Conservation (phyloP, 129 eudicot genomes). For the Helianthus tuberosus region DNA sequence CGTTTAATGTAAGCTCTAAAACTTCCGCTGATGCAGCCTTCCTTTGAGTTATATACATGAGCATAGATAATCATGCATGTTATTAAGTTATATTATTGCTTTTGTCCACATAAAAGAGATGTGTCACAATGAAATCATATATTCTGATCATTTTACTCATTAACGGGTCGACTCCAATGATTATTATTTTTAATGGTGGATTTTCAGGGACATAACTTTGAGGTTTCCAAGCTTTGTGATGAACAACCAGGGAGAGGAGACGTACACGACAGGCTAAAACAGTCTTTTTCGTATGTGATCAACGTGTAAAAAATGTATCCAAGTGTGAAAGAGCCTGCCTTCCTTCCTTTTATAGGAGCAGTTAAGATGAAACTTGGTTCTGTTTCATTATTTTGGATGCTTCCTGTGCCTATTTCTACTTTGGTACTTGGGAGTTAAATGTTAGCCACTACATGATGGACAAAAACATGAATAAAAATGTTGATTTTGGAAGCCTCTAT, state of each 20-base stretch:
- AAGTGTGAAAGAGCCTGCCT: background rate
- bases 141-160: background rate
- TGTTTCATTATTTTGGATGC: constrained; percentile 8
- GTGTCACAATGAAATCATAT: background rate
- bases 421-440: constrained; percentile 3
- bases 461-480: background rate
- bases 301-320: constrained; percentile 1
- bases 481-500: constrained; percentile 15
- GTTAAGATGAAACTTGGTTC: constrained; percentile 15
- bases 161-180: too few relatives aligned
- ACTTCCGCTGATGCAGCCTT: background rate
- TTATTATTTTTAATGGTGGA: constrained; percentile 4
- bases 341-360: background rate
- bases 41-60: background rate
- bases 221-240: constrained; percentile 54
- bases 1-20: constrained; percentile 40
- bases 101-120: background rate
- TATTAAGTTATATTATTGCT: background rate
- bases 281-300: background rate
- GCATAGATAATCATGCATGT: constrained; percentile 9
- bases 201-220: constrained; percentile 46
- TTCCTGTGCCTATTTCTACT: constrained; percentile 17
- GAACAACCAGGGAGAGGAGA: constrained; percentile 45
- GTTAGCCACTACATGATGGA: background rate
- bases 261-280: constrained; percentile 28